These are phyloP conservation scores for Xylaria nigripes DNA, from an alignment of 495 filamentous ascomycete species.

Conservation along the genomic window DNA sequence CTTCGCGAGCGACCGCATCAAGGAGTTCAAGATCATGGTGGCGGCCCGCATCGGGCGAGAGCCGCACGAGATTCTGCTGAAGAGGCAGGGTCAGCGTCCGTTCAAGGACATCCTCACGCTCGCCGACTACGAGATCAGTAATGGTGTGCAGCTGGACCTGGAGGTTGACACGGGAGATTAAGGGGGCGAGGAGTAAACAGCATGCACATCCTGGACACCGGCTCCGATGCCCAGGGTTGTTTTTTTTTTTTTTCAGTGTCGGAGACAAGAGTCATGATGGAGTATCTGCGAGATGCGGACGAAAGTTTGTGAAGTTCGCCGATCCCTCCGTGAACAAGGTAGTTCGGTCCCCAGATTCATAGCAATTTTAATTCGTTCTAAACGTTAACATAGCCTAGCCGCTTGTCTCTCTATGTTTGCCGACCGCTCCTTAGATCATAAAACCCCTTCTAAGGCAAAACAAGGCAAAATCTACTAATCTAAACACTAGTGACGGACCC, in stretches of 20 bases:
- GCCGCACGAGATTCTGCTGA: conserved; percentile 83
- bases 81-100: conserved; percentile 81
- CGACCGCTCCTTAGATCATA: neutral
- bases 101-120: conserved; percentile 84
- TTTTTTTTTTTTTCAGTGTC: neutral
- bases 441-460: neutral
- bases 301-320: neutral
- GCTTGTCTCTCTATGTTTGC: neutral
- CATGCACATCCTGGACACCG: neutral
- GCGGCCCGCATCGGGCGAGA: conserved; percentile 78
- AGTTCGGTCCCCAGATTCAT: conserved; percentile 8
- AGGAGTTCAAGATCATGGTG: conserved; percentile 83
- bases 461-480: neutral
- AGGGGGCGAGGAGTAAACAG: conserved; percentile 12
- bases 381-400: conserved; percentile 2
- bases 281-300: neutral
- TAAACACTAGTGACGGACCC: no score
- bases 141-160: conserved; percentile 83
- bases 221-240: neutral
- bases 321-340: neutral
- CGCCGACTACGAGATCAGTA: conserved; percentile 83
- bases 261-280: neutral
- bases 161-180: conserved; percentile 74
- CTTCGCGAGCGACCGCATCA: conserved; percentile 69
- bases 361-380: neutral